Base-by-base conservation (phyloP, 306 rosid genomes). In the Casuarina cunninghamiana region DNA sequence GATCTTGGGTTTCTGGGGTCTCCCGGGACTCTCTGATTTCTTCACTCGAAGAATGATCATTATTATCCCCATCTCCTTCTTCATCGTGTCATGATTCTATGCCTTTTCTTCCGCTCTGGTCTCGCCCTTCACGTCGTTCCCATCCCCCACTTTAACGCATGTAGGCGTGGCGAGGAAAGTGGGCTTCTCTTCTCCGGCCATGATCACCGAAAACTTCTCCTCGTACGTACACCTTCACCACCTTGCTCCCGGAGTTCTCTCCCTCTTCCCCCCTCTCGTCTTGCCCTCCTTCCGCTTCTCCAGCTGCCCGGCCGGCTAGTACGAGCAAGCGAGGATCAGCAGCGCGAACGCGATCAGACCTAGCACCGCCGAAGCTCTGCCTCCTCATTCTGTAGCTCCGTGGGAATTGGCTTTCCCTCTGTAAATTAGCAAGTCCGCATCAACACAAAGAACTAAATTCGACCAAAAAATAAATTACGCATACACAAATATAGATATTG, bases 141-240 rank as follows among this genome's bases (percentile, higher is more conserved):
- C 79, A 32, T 55, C 58, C 0, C 43, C 42, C 2, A 83, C 38
- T 42, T 85, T 88, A 1, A 91, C 62, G 42, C 61, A 72, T 2
- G 76, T 83, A 3, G 97, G 97, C n/a, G 97, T 88, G 81, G 99
- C 99, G 70, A 95, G 83, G 84, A 81, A 91, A 0, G 93, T 86
- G 10, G 99, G 97, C n/a, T 68, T 87, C 5, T 83, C 58, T 21
- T 95, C 88, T 19, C 97, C 99, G 0, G 99, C 99, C 99, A 95
- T 93, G 11, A 93, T 90, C 42, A 95, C 99, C 73, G 91, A 84
- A 75, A 90, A 19, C 73, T 93, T 93, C 55, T 93, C 96, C 58
- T 91, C 92, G 5, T 82, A 87, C 92, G 5, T 82, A 87, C 5
- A 88, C 86, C 83, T 82, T 87, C 38, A 26, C 75, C 15, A 77